Conservation (phyloP, 768 basidiomycete genomes). For the Panellus pusillus region DNA sequence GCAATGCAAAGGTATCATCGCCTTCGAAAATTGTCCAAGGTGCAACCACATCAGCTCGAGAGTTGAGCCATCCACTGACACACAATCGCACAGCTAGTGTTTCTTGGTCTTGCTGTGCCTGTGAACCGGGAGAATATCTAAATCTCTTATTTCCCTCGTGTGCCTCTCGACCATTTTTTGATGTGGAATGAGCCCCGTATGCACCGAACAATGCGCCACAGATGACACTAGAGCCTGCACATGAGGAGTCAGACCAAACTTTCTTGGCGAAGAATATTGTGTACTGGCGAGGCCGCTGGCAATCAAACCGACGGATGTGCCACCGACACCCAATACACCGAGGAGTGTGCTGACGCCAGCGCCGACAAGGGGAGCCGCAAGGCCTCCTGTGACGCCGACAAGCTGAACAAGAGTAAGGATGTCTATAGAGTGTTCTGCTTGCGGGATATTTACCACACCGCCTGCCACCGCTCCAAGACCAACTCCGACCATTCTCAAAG, state of each 20-base stretch:
- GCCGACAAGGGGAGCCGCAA: slow-evolving; percentile 60
- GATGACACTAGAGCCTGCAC: slow-evolving; percentile 46
- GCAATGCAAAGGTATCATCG: slow-evolving; percentile 56
- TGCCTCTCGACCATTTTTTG: slow-evolving; percentile 50
- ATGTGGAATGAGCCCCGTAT: slow-evolving; percentile 52
- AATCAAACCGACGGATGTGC: slow-evolving; percentile 49
- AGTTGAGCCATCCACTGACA: slow-evolving; percentile 54
- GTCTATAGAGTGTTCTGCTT: neutral
- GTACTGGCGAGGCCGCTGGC: slow-evolving; percentile 48
- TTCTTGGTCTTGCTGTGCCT: slow-evolving; percentile 34
- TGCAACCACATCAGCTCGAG: slow-evolving; percentile 44
- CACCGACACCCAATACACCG: slow-evolving; percentile 53
- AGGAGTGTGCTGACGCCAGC: slow-evolving; percentile 49
- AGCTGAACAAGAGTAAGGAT: slow-evolving; percentile 24
- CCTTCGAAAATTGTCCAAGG: slow-evolving; percentile 54
- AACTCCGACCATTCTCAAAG: slow-evolving; percentile 46
- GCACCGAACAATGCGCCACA: slow-evolving; percentile 60
- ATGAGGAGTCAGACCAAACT: neutral
- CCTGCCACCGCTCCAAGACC: slow-evolving; percentile 55
- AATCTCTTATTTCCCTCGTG: slow-evolving; percentile 52
- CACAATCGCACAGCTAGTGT: slow-evolving; percentile 54
- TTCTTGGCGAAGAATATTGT: too few relatives aligned
- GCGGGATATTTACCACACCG: slow-evolving; percentile 33
- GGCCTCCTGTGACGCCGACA: slow-evolving; percentile 58
- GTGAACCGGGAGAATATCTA: slow-evolving; percentile 49